phyloP scores from a whole-genome alignment of 768 basidiomycete species.

The Nidula microcarpa region DNA sequence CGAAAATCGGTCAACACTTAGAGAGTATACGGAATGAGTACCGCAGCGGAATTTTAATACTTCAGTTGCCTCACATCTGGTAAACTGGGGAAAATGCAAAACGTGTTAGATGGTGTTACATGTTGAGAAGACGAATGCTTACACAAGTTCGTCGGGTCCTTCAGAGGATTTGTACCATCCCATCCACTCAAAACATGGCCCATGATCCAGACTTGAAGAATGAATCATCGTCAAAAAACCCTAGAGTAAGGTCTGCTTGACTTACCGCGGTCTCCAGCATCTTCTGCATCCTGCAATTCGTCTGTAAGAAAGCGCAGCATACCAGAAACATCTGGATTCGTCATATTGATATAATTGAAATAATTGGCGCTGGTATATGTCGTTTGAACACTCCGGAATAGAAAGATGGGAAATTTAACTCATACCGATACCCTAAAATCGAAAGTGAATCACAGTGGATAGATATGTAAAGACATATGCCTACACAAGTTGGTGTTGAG shows the following conservation, averaged over 20 bases:
- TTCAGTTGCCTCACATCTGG: conserved; percentile 26
- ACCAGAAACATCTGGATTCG: conserved; percentile 64
- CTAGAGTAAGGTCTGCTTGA: background rate
- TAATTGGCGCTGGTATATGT: conserved; percentile 50
- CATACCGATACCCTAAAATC: conserved; percentile 32
- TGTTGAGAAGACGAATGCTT: conserved; percentile 15
- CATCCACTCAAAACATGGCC: conserved; percentile 57
- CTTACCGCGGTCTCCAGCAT: conserved; percentile 68
- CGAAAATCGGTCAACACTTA: conserved; percentile 71
- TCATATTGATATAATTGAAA: conserved; percentile 77
- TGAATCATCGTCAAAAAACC: conserved; percentile 45
- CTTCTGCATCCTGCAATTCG: conserved; percentile 76
- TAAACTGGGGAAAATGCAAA: conserved; percentile 20
- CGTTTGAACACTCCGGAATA: background rate
- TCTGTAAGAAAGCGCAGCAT: conserved; percentile 78
- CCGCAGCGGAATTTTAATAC: conserved; percentile 4
- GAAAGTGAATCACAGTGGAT: conserved; percentile 1
- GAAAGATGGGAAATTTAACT: background rate
- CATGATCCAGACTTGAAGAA: conserved; percentile 37
- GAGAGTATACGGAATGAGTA: background rate
- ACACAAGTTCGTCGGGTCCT: conserved; percentile 71
- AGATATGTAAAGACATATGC: conserved; percentile 12
- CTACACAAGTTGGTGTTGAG: conserved; percentile 76
- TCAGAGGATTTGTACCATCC: conserved; percentile 67
- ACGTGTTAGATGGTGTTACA: background rate